Base-by-base conservation (phyloP, 2,329 filamentous ascomycete species). In the Paraphoma sp. region DNA sequence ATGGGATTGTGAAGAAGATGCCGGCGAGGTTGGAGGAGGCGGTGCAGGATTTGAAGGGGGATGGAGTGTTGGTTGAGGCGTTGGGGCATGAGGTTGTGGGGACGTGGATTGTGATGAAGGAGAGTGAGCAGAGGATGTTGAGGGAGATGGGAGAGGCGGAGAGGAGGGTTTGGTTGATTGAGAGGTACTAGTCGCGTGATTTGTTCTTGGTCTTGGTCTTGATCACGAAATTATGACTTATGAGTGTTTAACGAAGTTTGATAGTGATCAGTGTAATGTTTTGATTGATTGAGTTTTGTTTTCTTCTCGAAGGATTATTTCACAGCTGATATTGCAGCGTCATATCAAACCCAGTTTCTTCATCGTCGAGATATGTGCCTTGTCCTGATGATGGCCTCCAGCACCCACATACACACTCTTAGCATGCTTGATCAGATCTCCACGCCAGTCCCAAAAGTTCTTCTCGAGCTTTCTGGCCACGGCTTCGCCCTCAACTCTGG, bases 121-220 rank as follows among this genome's bases (percentile, higher is more conserved):
- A 78, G 57, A 81, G 77, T 1, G 89, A 92, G 76, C 71, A 82
- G 60, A 75, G 76, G 17, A 75, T 86, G 64, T 65, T 87, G 55
- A 74, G 71, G 9, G 67, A 69, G 1, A 85, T 91, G 82, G 65
- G 63, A 0, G 76, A 78, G 4, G 72, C 77, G 2, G 75, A 83
- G 56, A 80, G 82, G 48, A 80, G 81, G 61, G 72, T 78, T 12
- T 92, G 88, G 85, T 74, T 91, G 53, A 82, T 90, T 59, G 87
- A 89, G 68, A 78, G 88, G 60, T 92, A 91, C 68, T 90, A 51
- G 17, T 16, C 17, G 36, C 23, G 18, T 9, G 16, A 42, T 49
- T 30, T 49, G 14, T 17, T 11, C n/a, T 36, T 36, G 33, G 10
- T 36, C 10, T 10, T 36, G 33, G 10, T 36, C 14, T 36, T 36